Base-by-base conservation (phyloP, 805 yeast species). In the Ogataea populi-albae region DNA sequence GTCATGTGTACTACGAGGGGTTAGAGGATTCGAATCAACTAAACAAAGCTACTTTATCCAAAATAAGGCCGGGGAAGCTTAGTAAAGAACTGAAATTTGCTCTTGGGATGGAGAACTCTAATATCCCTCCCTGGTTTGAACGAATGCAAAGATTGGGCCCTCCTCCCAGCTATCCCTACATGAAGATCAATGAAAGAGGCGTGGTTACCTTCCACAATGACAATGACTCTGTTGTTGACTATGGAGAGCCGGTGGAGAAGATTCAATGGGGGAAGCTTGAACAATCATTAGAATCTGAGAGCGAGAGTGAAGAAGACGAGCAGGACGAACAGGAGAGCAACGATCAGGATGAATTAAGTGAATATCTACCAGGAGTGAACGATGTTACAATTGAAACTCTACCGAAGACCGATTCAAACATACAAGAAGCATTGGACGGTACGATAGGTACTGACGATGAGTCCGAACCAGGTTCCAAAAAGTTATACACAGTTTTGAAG, bases 1-100 rank as follows among this genome's bases (percentile, higher is more conserved):
- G 98, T 10, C 91, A 86, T 38, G 57, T 85, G 8, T 87, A 77
- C 58, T 83, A 71, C 49, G 97, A 89, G 54, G 91, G 89, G 4
- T 49, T 65, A 10, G 75, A 70, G 16, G 60, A 66, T 24, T 30
- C 38, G 6, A 58, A 55, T 20, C 50, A 53, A 46, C 37, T 68
- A 6, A 56, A 61, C 10, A 58, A 64, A 10, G 66, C 71, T 22
- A 66, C 66, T 17, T 39, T 47, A 5, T 35, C 55, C 5, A 42
- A 41, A n/a, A 38, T 43, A 6, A 46, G 50, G 43, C 96, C 96
- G 0, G 96, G 96, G 0, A 62, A 59, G 10, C 52, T 88, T 3
- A 77, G 88, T n/a, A 49, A 57, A 4, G 73, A 71, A 15, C 66
- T 91, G n/a, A 59, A 79, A 28, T 60, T 64, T 2, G 96, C 95